Conservation (phyloP, 1,284 basidiomycete genomes). For the Pyrrhoderma noxium region DNA sequence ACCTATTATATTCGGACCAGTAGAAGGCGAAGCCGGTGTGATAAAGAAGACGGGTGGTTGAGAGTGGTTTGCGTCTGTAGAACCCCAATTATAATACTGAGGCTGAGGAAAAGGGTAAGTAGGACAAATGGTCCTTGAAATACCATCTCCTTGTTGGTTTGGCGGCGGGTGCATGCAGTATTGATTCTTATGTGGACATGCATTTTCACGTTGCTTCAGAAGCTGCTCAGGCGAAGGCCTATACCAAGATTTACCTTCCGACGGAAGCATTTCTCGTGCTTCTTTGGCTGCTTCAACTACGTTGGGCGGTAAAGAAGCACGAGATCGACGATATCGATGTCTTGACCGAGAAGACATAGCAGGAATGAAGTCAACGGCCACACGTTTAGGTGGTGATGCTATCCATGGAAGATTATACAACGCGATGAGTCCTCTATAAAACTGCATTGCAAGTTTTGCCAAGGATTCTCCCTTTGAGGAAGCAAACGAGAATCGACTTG, state of each 20-base stretch:
- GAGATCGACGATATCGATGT: not conserved
- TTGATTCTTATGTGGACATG: not conserved
- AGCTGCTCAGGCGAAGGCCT: slow-evolving; percentile 6
- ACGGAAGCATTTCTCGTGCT: slow-evolving; percentile 2
- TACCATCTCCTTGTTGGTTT: not conserved
- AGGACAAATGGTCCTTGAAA: not conserved
- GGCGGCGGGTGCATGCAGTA: too few species aligned
- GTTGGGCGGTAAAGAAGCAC: not conserved
- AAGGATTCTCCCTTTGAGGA: not conserved
- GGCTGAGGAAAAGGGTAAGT: not conserved
- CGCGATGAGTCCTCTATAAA: not conserved
- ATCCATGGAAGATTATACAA: slow-evolving; percentile 13
- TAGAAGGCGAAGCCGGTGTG: not conserved
- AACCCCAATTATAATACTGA: not conserved
- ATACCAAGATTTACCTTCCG: slow-evolving; percentile 12
- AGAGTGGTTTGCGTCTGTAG: not conserved
- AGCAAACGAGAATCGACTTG: too few species aligned
- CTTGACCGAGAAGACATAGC: slow-evolving; percentile 5
- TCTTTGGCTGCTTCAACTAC: not conserved
- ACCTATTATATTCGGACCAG: too few species aligned
- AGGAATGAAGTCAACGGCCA: slow-evolving; percentile 10
- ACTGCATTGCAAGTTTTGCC: not conserved
- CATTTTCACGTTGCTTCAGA: not conserved
- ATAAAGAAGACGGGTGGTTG: not conserved
- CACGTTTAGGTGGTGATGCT: slow-evolving; percentile 4